Base-by-base conservation (phyloP, 2,329 filamentous ascomycete genomes). In the Colletotrichum sojae region DNA sequence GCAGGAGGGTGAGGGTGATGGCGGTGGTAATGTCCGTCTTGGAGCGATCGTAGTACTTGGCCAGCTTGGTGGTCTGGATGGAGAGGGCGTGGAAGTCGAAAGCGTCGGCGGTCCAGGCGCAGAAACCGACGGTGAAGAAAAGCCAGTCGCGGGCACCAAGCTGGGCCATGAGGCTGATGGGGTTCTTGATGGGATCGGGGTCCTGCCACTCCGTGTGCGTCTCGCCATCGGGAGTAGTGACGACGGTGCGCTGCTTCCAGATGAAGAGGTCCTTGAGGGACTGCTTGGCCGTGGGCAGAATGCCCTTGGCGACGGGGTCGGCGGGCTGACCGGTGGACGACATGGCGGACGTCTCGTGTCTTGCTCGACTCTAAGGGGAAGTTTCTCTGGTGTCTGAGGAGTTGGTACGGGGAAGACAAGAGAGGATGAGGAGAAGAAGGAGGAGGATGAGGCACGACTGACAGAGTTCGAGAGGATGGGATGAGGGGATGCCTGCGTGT, bases 51-150 rank as follows among this genome's bases (percentile, higher is more conserved):
- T 86, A 88, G 76, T 85, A 84, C 48, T 82, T 73, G 55, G 85
- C 86, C 25, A 95, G 83, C 80, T 94, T 94, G 73, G 87, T 86
- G 4, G 92, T 93, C 78, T 94, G 92, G 72, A 95, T 93, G 5
- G 90, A 92, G 9, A 95, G 85, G 27, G 93, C 91, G 79, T 94
- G 92, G 77, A 95, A 95, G 79, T 94, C 93, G 77, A 95, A 95
- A 4, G 93, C 92, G 78, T 95, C 93, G 65, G 92, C 92, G 1
- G 89, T 92, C 93, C 93, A 95, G 16, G 92, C 90, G 40, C 86
- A 79, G 76, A 95, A 90, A 3, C 92, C 93, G 12, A 94, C 91
- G 48, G 92, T 72, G 81, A 95, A 90, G 82, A 93, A 94, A 16
- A 92, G 76, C 92, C 93, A 95, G 76, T 92, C 90, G 69, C 85